Conservation (phyloP, 2,329 filamentous ascomycete genomes). For the Colletotrichum australisinense region DNA sequence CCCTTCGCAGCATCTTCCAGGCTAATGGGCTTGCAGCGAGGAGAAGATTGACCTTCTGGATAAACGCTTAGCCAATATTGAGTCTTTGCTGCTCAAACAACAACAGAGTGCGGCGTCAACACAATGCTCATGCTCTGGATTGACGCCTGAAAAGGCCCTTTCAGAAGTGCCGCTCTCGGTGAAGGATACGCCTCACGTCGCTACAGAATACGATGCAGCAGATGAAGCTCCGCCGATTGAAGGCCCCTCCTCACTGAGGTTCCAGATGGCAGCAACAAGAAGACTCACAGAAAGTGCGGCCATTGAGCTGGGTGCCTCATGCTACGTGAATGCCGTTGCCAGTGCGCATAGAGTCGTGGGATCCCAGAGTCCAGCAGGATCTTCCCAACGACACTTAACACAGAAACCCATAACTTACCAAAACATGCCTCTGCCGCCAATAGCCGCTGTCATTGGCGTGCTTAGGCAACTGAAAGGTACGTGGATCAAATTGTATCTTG, state of each 20-base stretch:
- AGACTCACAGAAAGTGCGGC: not conserved
- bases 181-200: not conserved
- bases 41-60: conserved; percentile 17
- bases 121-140: not conserved
- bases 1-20: too few relatives aligned
- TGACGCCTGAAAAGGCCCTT: not conserved
- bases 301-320: not conserved
- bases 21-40: not conserved
- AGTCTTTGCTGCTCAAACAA: not conserved
- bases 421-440: conserved; percentile 3
- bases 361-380: not conserved
- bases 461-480: conserved; percentile 11
- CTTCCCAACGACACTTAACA: not conserved
- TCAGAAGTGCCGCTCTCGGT: not conserved
- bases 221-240: not conserved
- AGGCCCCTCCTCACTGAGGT: not conserved
- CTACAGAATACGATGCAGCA: not conserved
- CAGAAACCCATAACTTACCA: not conserved
- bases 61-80: not conserved
- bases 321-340: not conserved
- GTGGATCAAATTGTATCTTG: rapidly evolving
- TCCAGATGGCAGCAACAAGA: not conserved
- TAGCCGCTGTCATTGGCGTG: not conserved
- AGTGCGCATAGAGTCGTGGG: not conserved
- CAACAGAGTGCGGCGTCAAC: not conserved